Percentiles rank a stretch among this genome's conserved stretches.
Conservation (phyloP, 2,329 filamentous ascomycete genomes). For the Fusarium verticillioides region DNA sequence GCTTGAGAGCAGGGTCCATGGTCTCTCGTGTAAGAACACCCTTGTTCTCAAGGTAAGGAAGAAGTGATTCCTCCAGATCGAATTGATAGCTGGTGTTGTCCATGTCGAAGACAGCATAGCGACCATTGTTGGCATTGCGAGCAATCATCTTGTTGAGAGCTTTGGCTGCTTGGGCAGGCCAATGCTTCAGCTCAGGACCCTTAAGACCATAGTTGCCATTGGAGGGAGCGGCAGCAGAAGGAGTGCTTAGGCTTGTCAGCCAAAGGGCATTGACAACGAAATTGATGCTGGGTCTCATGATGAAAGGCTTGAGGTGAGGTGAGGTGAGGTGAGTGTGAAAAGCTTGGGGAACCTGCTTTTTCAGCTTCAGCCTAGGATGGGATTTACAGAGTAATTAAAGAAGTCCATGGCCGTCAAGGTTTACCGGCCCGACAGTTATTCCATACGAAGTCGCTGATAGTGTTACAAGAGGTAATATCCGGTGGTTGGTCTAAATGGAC, state of each 20-base stretch:
- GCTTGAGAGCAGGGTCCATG: constrained; percentile 53
- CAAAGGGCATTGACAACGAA: constrained; percentile 28
- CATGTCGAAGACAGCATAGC: constrained; percentile 57
- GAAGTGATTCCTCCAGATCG: constrained; percentile 56
- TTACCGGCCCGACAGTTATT: constrained; percentile 28
- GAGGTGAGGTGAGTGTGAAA: neutral
- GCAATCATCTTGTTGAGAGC: constrained; percentile 53
- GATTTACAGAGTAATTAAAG: constrained; percentile 12
- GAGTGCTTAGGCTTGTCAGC: constrained; percentile 21
- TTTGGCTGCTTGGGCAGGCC: constrained; percentile 51
- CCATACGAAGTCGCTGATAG: constrained; percentile 6
- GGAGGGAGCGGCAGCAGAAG: constrained; percentile 17
- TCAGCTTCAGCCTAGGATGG: neutral
- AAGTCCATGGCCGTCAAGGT: neutral
- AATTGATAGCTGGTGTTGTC: constrained; percentile 58
- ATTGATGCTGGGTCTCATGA: constrained; percentile 25
- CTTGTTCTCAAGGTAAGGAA: constrained; percentile 56
- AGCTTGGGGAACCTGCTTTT: constrained; percentile 2
- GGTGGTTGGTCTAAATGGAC: constrained; percentile 11
- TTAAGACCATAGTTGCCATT: constrained; percentile 18
- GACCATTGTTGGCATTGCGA: constrained; percentile 51
- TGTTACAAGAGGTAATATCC: constrained; percentile 11
- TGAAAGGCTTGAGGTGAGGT: neutral
- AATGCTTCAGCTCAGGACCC: constrained; percentile 47
- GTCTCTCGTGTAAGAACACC: constrained; percentile 54